Evolutionary conservation across 148 eudicot species (phyloP).

Genomic region (Camellia granthamiana): DNA sequence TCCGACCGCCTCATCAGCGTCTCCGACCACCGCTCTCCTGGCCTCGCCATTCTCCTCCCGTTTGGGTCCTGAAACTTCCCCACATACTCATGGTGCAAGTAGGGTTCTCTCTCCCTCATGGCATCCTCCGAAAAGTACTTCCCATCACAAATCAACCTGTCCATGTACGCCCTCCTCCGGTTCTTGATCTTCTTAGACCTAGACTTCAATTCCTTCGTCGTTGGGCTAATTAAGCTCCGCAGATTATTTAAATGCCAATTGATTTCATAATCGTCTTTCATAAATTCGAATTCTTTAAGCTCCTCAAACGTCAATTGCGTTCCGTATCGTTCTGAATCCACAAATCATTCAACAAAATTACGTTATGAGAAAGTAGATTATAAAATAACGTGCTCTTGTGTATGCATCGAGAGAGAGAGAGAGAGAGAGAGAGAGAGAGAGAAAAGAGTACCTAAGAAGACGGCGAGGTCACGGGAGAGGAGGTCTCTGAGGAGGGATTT

Average conservation of each 20-base stretch:
- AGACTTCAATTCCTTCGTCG: constrained; percentile 56
- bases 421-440: not conserved
- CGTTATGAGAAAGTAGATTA: not conserved
- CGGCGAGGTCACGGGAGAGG: constrained; percentile 67
- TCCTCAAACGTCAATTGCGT: constrained; percentile 61
- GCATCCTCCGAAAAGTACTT: constrained; percentile 91
- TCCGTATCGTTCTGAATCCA: constrained; percentile 79
- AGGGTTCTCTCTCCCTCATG: constrained; percentile 98
- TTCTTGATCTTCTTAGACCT: constrained; percentile 70
- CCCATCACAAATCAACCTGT: constrained; percentile 66
- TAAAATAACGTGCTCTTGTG: not conserved
- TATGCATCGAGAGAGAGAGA: not conserved
- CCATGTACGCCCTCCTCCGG: constrained; percentile 85
- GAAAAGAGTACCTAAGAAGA: constrained; percentile 61
- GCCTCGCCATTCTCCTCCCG: constrained; percentile 87
- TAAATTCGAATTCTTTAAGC: constrained; percentile 62
- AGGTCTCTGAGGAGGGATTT: constrained; percentile 73
- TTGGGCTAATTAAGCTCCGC: constrained; percentile 59
- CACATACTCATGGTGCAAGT: constrained; percentile 84
- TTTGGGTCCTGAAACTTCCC: constrained; percentile 85
- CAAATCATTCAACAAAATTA: not conserved
- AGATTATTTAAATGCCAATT: constrained; percentile 87
- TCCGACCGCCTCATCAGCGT: constrained; percentile 86
- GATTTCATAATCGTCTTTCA: constrained; percentile 79
- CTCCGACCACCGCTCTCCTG: constrained; percentile 96